phyloP scores from a whole-genome alignment of 164 flowering plant genomes.

The Tinospora cordifolia region DNA sequence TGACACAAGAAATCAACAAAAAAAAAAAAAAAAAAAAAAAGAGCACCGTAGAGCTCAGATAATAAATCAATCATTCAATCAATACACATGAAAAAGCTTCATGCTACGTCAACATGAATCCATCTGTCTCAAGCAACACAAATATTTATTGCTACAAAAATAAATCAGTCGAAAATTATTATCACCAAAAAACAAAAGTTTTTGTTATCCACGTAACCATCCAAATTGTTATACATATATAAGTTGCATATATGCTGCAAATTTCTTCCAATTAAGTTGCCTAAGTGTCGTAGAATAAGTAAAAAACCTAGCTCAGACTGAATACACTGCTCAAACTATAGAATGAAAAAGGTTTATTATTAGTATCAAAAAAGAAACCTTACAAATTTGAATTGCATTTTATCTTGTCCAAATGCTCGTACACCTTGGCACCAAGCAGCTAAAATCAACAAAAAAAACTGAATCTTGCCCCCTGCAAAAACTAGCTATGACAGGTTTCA shows the following conservation, averaged over 20 bases:
- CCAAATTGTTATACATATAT: neutral
- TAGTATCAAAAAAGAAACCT: neutral
- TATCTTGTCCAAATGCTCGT: neutral
- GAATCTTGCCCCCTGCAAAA: neutral
- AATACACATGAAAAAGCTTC: too few species aligned
- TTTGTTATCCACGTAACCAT: neutral
- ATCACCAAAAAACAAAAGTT: neutral
- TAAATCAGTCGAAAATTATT: too few species aligned
- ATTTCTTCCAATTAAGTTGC: neutral
- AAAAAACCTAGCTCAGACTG: neutral
- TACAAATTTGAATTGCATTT: neutral
- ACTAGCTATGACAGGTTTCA: neutral
- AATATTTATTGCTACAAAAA: neutral
- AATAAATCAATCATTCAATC: too few species aligned
- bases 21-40: too few species aligned
- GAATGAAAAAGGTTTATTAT: neutral
- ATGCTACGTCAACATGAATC: too few species aligned
- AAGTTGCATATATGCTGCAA: neutral
- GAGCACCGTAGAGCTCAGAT: too few species aligned
- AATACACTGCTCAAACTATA: neutral
- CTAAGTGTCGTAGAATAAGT: neutral
- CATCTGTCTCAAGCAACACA: neutral
- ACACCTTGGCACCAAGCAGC: neutral
- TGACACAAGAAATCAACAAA: too few species aligned
- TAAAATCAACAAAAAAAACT: neutral